phyloP scores from a whole-genome alignment of 2,329 filamentous ascomycete species.

The Tothia fuscella region DNA sequence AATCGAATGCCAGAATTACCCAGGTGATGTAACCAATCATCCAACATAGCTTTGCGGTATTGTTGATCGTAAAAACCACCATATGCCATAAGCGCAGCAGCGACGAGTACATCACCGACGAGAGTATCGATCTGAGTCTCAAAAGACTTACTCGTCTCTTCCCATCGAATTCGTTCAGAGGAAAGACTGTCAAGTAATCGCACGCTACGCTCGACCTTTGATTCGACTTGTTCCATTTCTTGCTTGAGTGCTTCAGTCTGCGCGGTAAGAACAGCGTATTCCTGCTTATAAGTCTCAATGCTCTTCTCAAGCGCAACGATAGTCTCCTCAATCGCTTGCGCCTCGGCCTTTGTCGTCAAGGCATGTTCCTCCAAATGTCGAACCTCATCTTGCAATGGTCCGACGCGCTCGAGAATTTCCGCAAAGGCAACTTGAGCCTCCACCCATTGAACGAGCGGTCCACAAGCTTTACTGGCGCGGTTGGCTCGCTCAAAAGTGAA shows the following conservation, averaged over 20 bases:
- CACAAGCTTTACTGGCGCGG: slow-evolving; percentile 91
- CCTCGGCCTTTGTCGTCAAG: slow-evolving; percentile 84
- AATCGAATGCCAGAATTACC: slow-evolving; percentile 84
- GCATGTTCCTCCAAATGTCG: slow-evolving; percentile 76
- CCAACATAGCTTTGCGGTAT: slow-evolving; percentile 93
- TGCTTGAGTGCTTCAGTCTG: slow-evolving; percentile 95
- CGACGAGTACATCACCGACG: slow-evolving; percentile 87
- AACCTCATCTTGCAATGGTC: slow-evolving; percentile 84
- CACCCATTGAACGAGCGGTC: slow-evolving; percentile 94
- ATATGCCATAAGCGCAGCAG: slow-evolving; percentile 95
- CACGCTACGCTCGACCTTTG: slow-evolving; percentile 95
- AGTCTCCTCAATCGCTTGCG: slow-evolving; percentile 79
- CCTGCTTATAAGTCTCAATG: slow-evolving; percentile 88
- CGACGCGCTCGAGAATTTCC: slow-evolving; percentile 90
- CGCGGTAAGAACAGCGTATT: slow-evolving; percentile 91
- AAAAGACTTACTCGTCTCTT: slow-evolving; percentile 94
- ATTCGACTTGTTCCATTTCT: slow-evolving; percentile 92
- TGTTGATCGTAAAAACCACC: slow-evolving; percentile 95
- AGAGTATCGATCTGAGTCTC: slow-evolving; percentile 96
- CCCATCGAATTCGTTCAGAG: slow-evolving; percentile 87
- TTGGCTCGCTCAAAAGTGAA: slow-evolving; percentile 96
- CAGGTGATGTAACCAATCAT: slow-evolving; percentile 93
- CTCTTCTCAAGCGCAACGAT: slow-evolving; percentile 76
- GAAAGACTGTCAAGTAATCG: slow-evolving; percentile 88
- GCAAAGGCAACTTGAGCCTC: slow-evolving; percentile 94